Base-by-base conservation (phyloP, 2,329 filamentous ascomycete species). In the Onygena corvina region DNA sequence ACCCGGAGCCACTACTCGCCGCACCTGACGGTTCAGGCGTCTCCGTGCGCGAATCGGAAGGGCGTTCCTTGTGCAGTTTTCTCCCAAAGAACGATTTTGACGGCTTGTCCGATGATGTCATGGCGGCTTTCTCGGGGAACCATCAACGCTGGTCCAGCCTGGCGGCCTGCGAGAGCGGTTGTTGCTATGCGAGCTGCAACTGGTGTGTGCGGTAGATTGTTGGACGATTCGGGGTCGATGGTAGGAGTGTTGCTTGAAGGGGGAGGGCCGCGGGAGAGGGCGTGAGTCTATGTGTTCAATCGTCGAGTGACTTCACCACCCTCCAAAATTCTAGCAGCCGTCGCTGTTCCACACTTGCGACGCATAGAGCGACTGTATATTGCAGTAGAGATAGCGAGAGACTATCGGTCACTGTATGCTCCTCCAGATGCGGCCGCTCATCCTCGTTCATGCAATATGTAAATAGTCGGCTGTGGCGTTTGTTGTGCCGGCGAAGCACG, bases 61-160 rank as follows among this genome's bases (percentile, higher is more conserved):
- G 74, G 67, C 81, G 86, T 68, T 93, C 84, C 71, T 87, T 92
- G 70, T 82, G 73, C 60, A 74, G 63, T 53, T 76, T 84, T 63
- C 88, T 80, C 61, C 86, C 88, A 72, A 95, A 95, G 73, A 95
- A 87, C 54, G 83, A 86, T 64, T 83, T 83, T 64, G 81, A 81
- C 61, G 83, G 76, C 71, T 89, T 87, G 72, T 86, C 83, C 72
- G 83, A 75, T 63, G 77, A 74, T 60, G 80, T 46, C 42, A 46
- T 46, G 42, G 16, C 36, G 36, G 42, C 42, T 25, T 46, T 31
- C 12, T 23, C 16, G 14, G 42, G 9, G 6, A 46, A 46, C 27
- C 42, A 46, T 46, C 8, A 46, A 46, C 8, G 27, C 16, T 46
- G 42, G 42, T 27, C 42, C 9, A 18, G 27, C 25, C 25, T 23